Conservation (phyloP, 1,284 basidiomycete genomes). For the Meira miltonrushii region DNA sequence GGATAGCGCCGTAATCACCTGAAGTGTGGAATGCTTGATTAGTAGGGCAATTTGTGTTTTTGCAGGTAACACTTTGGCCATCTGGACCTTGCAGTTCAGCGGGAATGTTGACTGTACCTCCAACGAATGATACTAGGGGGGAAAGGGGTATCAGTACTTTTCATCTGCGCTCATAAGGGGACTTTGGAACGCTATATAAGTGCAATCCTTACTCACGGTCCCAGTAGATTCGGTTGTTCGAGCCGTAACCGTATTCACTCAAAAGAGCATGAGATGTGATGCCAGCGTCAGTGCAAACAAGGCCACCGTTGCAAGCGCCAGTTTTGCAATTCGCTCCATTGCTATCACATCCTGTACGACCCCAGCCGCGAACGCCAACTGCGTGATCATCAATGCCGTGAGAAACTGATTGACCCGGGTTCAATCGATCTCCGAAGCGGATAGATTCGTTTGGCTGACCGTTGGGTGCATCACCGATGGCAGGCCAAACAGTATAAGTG, state of each 20-base stretch:
- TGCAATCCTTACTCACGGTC: constrained; percentile 9
- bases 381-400: constrained; percentile 18
- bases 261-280: constrained; percentile 21
- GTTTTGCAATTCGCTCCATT: constrained; percentile 23
- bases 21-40: constrained; percentile 10
- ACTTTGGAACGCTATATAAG: no score
- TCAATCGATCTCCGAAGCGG: constrained; percentile 14
- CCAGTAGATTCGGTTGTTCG: constrained; percentile 11
- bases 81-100: constrained; percentile 1
- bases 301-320: constrained; percentile 24
- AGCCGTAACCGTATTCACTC: constrained; percentile 15
- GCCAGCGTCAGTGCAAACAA: constrained; percentile 21
- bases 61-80: constrained; percentile 8
- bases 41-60: constrained; percentile 8
- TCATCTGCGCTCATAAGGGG: no score
- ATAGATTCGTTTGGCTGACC: constrained; percentile 22
- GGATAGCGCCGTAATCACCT: constrained; percentile 7
- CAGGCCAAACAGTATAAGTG: constrained; percentile 20
- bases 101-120: constrained; percentile 20
- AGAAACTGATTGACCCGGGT: constrained; percentile 7
- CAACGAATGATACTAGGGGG: constrained; percentile 14
- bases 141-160: background rate
- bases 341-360: constrained; percentile 25
- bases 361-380: constrained; percentile 25
- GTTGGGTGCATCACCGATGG: constrained; percentile 26